Evolutionary conservation across 148 eudicot genomes (phyloP), one percentile per base, ranked within the genome.

Genomic region (Amaranthus palmeri): DNA sequence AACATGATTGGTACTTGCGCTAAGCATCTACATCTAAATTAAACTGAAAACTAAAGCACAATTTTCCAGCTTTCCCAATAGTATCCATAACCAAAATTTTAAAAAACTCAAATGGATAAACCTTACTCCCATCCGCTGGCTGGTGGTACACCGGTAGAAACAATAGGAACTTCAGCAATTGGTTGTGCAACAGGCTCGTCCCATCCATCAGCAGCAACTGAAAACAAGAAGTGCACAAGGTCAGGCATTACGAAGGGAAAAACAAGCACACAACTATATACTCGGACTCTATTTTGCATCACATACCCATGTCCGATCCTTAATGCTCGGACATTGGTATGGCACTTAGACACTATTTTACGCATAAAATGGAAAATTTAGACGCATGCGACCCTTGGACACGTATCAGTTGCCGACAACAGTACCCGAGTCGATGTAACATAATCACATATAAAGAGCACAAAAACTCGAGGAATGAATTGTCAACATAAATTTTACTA

Each of bases 131-230:
- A 78, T 6, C 67, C 77, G 57, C 59, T 55, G 55, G 81, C 76
- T 47, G 69, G 68, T 46, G 77, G 66, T 8, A 65, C 77, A 49
- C 46, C 81, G 2, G 60, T 0, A 18, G 81, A 73, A 48, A 14
- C 67, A 36, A 57, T 54, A n/a, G 79, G 68, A 66, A 68, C 67
- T 9, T 75, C 81, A 3, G 53, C 70, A 9, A 64, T 13, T 68
- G 85, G 76, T 13, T 86, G 84, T n/a, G 78, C 50, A 14, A 65
- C 74, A 45, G 80, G 85, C 67, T 56, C 65, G 13, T 81, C 88
- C 88, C 86, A 81, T 10, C 82, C 88, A 40, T 75, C 85, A 64
- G 55, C 78, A 3, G 54, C 75, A 49, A 45, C 77, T 10, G 78
- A 71, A 65, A 25, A 25, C 36, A 58, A 76, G 68, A 56, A 73